Conservation (phyloP, 306 rosid genomes). For the Begonia fuchsioides region DNA sequence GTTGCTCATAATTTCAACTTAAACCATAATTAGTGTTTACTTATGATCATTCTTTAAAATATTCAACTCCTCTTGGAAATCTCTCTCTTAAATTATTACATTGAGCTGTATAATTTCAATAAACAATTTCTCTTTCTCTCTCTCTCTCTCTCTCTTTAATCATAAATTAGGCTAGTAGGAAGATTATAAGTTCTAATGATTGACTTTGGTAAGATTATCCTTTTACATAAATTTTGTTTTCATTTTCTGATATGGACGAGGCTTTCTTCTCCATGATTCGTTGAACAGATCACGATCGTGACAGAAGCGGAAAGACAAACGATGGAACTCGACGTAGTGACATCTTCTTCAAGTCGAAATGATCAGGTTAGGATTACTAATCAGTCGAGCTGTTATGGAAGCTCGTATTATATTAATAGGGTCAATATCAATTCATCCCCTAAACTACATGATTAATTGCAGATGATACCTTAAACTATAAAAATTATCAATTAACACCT, state of each 20-base stretch:
- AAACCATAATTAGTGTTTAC: not conserved
- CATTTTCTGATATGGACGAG: too few relatives aligned
- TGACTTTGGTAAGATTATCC: too few relatives aligned
- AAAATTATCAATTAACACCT: too few relatives aligned
- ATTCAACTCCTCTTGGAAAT: not conserved
- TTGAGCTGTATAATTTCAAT: slow-evolving; percentile 1
- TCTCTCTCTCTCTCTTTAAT: too few relatives aligned
- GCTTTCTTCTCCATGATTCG: not conserved
- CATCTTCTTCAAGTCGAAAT: slow-evolving; percentile 28
- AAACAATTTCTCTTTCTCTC: not conserved
- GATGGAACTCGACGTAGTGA: slow-evolving; percentile 18
- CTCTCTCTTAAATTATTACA: not conserved
- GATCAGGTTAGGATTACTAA: slow-evolving; percentile 24
- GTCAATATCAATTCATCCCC: too few relatives aligned
- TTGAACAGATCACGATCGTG: slow-evolving; percentile 24
- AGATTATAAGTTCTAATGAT: too few relatives aligned
- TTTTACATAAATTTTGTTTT: not conserved
- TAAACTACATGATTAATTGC: too few relatives aligned
- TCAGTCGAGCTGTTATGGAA: not conserved
- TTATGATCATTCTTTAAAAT: not conserved
- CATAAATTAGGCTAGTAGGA: too few relatives aligned
- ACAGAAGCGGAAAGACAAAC: slow-evolving; percentile 19
- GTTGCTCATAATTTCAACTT: too few relatives aligned
- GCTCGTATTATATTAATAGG: not conserved
- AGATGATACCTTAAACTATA: too few relatives aligned